Base-by-base conservation (phyloP, 495 filamentous ascomycete species). In the Elaphomyces granulatus region DNA sequence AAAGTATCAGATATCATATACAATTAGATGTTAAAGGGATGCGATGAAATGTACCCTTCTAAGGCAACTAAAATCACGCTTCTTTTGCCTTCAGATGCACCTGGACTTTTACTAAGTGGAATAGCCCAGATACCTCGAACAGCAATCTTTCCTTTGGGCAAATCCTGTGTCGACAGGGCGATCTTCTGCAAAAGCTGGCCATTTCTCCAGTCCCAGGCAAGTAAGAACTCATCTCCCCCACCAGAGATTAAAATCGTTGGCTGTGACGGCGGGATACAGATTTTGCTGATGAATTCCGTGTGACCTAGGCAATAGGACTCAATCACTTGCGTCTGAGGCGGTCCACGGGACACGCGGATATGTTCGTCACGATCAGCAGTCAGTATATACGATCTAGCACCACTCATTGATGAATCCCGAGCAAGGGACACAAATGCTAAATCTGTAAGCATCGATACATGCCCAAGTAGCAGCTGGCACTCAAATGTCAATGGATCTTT, bases 311-410 rank as follows among this genome's bases (percentile, higher is more conserved):
- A 94, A 54, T 79, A 94, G 1, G 67, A 67, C 53, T 96, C 90
- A 54, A 94, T 92, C 43, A 96, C 63, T 51, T 93, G 81, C 2
- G 81, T 66, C 58, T 96, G 84, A 4, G 87, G 86, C 15, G 76
- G 63, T 3, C 78, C 82, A 41, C 90, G 71, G 18, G 88, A 90
- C 7, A 98, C 68, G 38, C 90, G 85, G 49, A 98, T 94, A 54
- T 96, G 92, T 66, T 98, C 90, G 64, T 98, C 90, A 40, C 90
- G 77, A 61, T 98, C 90, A 15, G 78, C 80, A 6, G 87, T 93
- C 45, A 98, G 53, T 45, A 96, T 80, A 54, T 88, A 94, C 32
- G 56, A 64, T 37, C 74, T 61, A 3, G 54, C 53, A 15, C 40
- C 36, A n/a, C 47, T 47, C 8, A 17, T 61, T 37, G 39, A 57